Evolutionary conservation across 2,329 filamentous ascomycete genomes (phyloP).

Genomic region (Clonostachys rhizophaga): DNA sequence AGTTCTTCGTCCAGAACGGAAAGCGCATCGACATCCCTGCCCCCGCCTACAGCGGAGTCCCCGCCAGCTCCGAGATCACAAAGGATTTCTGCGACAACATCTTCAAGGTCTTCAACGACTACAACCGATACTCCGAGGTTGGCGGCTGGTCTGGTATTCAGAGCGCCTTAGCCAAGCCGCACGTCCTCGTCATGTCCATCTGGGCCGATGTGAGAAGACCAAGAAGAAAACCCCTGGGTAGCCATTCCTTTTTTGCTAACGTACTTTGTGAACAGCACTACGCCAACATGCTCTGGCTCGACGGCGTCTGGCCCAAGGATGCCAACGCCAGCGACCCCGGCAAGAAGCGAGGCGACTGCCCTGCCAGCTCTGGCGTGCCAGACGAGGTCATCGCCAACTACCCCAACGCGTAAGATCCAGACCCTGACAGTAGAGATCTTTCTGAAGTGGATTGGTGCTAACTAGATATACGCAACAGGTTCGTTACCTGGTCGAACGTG

Average conservation of each 20-base stretch:
- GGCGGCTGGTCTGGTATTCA: constrained; percentile 54
- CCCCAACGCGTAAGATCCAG: constrained; percentile 7
- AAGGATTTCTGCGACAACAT: constrained; percentile 51
- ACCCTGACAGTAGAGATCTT: neutral
- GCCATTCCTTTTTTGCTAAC: neutral
- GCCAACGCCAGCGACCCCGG: constrained; percentile 13
- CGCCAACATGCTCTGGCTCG: constrained; percentile 66
- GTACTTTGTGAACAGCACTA: constrained; percentile 27
- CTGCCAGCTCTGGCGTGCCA: constrained; percentile 14
- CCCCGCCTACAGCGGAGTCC: constrained; percentile 49
- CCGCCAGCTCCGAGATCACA: constrained; percentile 55
- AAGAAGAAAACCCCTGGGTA: no score
- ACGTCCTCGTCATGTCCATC: constrained; percentile 61
- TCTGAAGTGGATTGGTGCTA: constrained; percentile 11
- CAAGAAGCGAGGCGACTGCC: constrained; percentile 13
- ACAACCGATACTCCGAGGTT: constrained; percentile 41
- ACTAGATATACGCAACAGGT: constrained; percentile 2
- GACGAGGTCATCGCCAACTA: constrained; percentile 11
- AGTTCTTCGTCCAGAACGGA: constrained; percentile 57
- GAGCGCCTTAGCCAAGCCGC: constrained; percentile 46
- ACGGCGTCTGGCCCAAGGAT: constrained; percentile 49
- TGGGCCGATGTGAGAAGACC: constrained; percentile 33
- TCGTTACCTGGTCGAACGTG: constrained; percentile 42
- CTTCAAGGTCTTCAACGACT: constrained; percentile 45
- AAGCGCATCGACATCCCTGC: constrained; percentile 42